These are phyloP conservation scores for Helianthus annuus DNA, from an alignment of 129 eudicot genomes.

Conservation along the genomic window HanXRQr2.0-SUNRISE NC_035435.2:128690732-128691231, in stretches of 20 bases:
- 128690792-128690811: slow-evolving; percentile 25
- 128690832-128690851: slow-evolving; percentile 38
- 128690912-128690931: slow-evolving; percentile 53
- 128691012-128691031: background rate
- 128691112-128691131: too few species aligned
- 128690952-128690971: slow-evolving; percentile 61
- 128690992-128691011: slow-evolving; percentile 8
- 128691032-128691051: background rate
- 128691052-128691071: background rate
- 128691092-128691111: too few species aligned
- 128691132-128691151: too few species aligned
- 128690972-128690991: slow-evolving; percentile 56
- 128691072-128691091: background rate
- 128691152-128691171: too few species aligned
- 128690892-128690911: slow-evolving; percentile 52
- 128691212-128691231: too few species aligned
- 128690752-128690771: slow-evolving; percentile 23
- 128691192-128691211: too few species aligned
- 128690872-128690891: slow-evolving; percentile 41
- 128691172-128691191: too few species aligned
- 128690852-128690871: slow-evolving; percentile 53
- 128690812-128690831: slow-evolving; percentile 50
- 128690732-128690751: slow-evolving; percentile 9
- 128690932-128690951: slow-evolving; percentile 54
- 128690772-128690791: background rate